Percentiles rank a stretch among this genome's conserved stretches.
phyloP scores from a whole-genome alignment of 768 basidiomycete species.

The Sporobolomyces pararoseus region DNA sequence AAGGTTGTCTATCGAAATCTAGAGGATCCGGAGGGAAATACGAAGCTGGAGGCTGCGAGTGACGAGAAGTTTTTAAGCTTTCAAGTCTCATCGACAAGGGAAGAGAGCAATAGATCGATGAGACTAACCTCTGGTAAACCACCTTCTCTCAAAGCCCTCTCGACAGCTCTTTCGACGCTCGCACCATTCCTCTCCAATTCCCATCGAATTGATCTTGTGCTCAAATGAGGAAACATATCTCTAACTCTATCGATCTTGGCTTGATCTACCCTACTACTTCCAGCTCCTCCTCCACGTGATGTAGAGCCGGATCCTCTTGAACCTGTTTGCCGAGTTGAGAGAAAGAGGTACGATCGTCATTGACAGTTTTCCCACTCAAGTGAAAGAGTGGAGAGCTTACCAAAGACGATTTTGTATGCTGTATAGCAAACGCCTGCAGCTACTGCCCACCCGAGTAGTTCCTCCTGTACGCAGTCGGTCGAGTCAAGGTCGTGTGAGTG shows the following conservation, averaged over 20 bases:
- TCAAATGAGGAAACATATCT: conserved; percentile 25
- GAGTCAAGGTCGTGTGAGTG: neutral
- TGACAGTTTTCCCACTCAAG: neutral
- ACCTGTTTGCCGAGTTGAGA: neutral
- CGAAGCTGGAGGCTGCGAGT: conserved; percentile 25
- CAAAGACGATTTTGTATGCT: conserved; percentile 29
- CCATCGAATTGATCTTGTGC: neutral
- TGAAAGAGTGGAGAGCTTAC: conserved; percentile 8
- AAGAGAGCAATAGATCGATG: no score
- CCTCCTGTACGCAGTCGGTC: conserved; percentile 27
- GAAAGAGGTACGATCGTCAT: neutral
- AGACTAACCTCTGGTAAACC: conserved; percentile 35
- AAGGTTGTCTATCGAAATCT: neutral
- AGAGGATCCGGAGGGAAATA: conserved; percentile 25
- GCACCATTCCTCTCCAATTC: conserved; percentile 34
- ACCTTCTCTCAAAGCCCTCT: conserved; percentile 30
- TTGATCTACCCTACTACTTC: conserved; percentile 12
- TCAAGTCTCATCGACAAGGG: no score
- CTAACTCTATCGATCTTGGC: conserved; percentile 17
- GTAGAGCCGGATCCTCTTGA: neutral
- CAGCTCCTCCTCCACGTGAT: no score
- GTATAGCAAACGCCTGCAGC: conserved; percentile 20
- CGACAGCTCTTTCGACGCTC: conserved; percentile 38
- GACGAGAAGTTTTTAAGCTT: no score
- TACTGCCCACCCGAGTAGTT: conserved; percentile 25